These are phyloP conservation scores for Pseudonitzschia delicatissima DNA, from an alignment of 108 stramenopile genomes.

Conservation along the genomic window DNA sequence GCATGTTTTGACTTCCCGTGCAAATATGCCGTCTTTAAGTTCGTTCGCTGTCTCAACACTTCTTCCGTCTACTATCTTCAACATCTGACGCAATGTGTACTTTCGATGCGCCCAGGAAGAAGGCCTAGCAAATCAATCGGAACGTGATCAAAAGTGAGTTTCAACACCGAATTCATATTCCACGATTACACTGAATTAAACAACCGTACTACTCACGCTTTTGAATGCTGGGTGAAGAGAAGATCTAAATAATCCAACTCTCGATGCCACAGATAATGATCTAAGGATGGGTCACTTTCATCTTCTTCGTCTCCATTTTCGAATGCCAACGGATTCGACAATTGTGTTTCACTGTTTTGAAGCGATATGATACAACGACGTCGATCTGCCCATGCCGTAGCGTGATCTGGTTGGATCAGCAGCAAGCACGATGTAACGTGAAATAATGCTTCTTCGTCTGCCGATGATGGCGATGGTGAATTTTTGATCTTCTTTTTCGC, in stretches of 20 bases:
- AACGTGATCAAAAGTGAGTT: no score
- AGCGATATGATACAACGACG: slow-evolving; percentile 19
- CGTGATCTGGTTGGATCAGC: slow-evolving; percentile 52
- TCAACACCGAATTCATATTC: no score
- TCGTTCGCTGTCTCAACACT: background rate
- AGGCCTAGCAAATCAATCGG: slow-evolving; percentile 22
- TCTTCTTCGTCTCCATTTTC: background rate
- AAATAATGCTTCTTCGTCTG: slow-evolving; percentile 4
- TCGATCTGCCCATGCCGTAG: slow-evolving; percentile 55
- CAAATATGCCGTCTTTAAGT: background rate
- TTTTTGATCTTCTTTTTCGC: background rate
- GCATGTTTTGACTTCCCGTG: slow-evolving; percentile 32
- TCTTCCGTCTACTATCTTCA: background rate
- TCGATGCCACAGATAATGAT: slow-evolving; percentile 16
- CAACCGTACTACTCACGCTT: slow-evolving; percentile 55
- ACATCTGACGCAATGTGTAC: slow-evolving; percentile 32
- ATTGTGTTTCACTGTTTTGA: background rate
- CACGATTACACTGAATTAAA: background rate
- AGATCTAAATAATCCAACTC: slow-evolving; percentile 44
- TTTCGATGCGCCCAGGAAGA: slow-evolving; percentile 52
- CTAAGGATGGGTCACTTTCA: background rate
- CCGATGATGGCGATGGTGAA: background rate
- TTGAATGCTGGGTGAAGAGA: slow-evolving; percentile 52
- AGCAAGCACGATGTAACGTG: slow-evolving; percentile 31
- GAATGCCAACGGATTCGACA: background rate